Evolutionary conservation across 2,329 filamentous ascomycete genomes (phyloP), one percentile per base, ranked within the genome.

Genomic region (Torrubiella hemipterigena): DNA sequence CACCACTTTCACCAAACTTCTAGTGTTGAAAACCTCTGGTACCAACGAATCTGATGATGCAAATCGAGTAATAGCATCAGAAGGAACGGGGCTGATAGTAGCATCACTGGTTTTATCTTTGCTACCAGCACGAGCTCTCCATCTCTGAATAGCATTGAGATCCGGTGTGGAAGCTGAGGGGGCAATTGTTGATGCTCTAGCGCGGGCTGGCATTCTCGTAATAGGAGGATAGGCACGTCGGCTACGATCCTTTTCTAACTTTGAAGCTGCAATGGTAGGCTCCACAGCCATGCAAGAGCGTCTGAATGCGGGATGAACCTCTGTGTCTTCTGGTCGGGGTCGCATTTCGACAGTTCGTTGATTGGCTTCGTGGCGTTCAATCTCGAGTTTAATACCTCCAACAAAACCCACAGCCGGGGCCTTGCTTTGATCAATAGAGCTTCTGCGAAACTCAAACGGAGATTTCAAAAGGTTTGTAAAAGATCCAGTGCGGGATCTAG

Each of bases 381-480:
- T 46, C 28, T 60, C 58, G 12, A 61, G 46, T 34, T 61, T 62
- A 32, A 53, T 51, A 14, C 55, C 57, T 2, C 59, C 56, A 16
- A 63, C 52, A 38, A 63, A 63, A 10, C 50, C 51, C 2, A 11
- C 14, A 6, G 12, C 12, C 5, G 44, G 46, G 6, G 54, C 42
- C n/a, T 38, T 39, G 7, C 42, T 37, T 14, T 48, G 45, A 20
- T 56, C 55, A 13, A 48, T 38, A 0, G 55, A 58, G 1, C 45
- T 42, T 3, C 54, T 47, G 12, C 50, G 47, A 20, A 49, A 48
- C 29, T 54, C 53, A 19, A 58, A 56, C 1, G 55, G 52, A 6
- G 43, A 38, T 33, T 47, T 49, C 32, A 58, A 47, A 7, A 56
- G 35, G 5, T 54, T 55, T 3, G 53, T 47, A 30, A 59, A 49